Conservation (phyloP, 345 rosid genomes). For the Barbarea vulgaris region DNA sequence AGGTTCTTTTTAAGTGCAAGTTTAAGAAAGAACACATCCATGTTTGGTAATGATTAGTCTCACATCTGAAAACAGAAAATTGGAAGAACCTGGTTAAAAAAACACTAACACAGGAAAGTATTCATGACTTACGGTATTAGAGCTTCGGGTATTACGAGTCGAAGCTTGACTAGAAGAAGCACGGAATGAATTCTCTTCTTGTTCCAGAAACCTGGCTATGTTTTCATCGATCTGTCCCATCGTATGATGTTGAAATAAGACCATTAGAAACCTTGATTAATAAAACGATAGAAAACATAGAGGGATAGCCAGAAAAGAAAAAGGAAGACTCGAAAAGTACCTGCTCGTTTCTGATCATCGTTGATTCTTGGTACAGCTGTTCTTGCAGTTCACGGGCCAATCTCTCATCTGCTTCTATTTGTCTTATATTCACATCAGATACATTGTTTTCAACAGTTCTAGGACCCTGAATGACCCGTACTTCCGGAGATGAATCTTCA, state of each 20-base stretch:
- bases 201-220: slow-evolving; percentile 64
- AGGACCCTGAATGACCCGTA: slow-evolving; percentile 32
- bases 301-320: slow-evolving; percentile 3
- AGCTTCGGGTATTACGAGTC: slow-evolving; percentile 33
- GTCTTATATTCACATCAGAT: slow-evolving; percentile 64
- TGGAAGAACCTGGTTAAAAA: background rate
- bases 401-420: slow-evolving; percentile 87
- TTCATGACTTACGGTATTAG: slow-evolving; percentile 49
- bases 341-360: slow-evolving; percentile 46
- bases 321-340: slow-evolving; percentile 37
- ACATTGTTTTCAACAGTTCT: slow-evolving; percentile 44
- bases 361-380: slow-evolving; percentile 67
- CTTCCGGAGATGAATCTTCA: slow-evolving; percentile 52
- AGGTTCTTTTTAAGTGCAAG: slow-evolving; percentile 6
- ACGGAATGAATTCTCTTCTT: slow-evolving; percentile 53
- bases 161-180: slow-evolving; percentile 42
- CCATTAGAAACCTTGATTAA: slow-evolving; percentile 17
- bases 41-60: slow-evolving; percentile 1
- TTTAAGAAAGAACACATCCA: slow-evolving; percentile 1
- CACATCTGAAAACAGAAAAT: background rate
- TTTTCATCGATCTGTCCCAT: slow-evolving; percentile 62
- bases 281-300: slow-evolving; percentile 3
- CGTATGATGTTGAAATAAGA: background rate
- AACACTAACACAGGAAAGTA: background rate
- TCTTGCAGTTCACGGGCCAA: slow-evolving; percentile 93